phyloP scores from a whole-genome alignment of 1,139 yeast species.

The Magnusiomyces ingens region DNA sequence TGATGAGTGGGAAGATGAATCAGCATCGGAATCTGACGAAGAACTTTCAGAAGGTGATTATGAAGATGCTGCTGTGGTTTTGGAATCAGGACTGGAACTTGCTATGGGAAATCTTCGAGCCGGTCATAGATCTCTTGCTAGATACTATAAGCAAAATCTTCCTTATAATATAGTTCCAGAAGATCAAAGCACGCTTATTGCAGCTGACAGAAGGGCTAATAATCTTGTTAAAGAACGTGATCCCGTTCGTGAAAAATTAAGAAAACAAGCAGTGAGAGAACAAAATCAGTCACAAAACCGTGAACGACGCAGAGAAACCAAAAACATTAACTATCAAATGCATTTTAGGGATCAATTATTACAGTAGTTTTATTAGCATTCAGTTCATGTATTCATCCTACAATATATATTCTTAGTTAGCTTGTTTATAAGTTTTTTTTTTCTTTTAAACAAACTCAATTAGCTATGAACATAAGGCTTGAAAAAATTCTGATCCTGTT shows the following conservation, averaged over 20 bases:
- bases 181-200: slow-evolving; percentile 90
- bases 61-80: slow-evolving; percentile 39
- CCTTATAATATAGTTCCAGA: slow-evolving; percentile 73
- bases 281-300: slow-evolving; percentile 61
- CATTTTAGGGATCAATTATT: slow-evolving; percentile 87
- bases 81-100: slow-evolving; percentile 65
- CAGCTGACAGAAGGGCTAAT: slow-evolving; percentile 79
- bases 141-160: slow-evolving; percentile 79
- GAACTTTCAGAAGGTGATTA: slow-evolving; percentile 44
- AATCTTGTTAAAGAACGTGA: slow-evolving; percentile 42
- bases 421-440: no score
- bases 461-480: no score
- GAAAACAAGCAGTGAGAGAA: slow-evolving; percentile 73
- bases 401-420: no score
- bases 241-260: slow-evolving; percentile 41
- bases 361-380: slow-evolving; percentile 40
- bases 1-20: slow-evolving; percentile 38
- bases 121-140: slow-evolving; percentile 83
- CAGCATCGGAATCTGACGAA: slow-evolving; percentile 43
- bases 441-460: no score
- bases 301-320: slow-evolving; percentile 71
- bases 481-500: no score
- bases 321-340: slow-evolving; percentile 79
- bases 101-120: slow-evolving; percentile 81
- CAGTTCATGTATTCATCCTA: no score